These are phyloP conservation scores for Hericium coralloides DNA, from an alignment of 768 basidiomycete species.

Conservation along the genomic window DNA sequence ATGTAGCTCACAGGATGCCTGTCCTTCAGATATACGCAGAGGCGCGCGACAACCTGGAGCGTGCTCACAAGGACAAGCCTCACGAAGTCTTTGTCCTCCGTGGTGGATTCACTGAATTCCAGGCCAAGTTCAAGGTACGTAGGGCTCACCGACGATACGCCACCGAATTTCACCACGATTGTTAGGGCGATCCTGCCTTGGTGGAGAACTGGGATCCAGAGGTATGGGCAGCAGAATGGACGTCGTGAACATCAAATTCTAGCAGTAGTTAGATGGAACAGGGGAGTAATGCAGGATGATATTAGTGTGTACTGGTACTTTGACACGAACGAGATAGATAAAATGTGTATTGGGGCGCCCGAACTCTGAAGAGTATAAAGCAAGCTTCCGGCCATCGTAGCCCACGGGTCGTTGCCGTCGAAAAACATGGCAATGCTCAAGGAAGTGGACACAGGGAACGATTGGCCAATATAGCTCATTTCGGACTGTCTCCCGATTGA, in stretches of 20 bases:
- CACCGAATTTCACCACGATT: not conserved
- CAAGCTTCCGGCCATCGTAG: no score
- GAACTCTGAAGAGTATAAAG: no score
- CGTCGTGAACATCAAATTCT: not conserved
- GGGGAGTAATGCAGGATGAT: not conserved
- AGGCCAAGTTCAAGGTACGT: conserved; percentile 53
- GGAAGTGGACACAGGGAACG: no score
- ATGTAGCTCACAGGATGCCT: conserved; percentile 6
- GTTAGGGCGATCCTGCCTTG: conserved; percentile 53
- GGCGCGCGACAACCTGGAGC: conserved; percentile 38
- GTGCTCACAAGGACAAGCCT: conserved; percentile 27
- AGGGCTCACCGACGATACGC: not conserved
- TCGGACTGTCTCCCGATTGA: not conserved
- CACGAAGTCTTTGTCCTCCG: conserved; percentile 59
- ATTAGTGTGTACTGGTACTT: no score
- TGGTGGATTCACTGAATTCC: conserved; percentile 69
- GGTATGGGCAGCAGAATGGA: conserved; percentile 45
- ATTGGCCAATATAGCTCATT: no score
- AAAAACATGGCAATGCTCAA: no score
- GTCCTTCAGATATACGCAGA: conserved; percentile 54
- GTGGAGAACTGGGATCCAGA: conserved; percentile 73
- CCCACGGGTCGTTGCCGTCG: no score
- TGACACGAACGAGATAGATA: no score
- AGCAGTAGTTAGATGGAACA: not conserved
- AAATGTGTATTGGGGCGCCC: no score